These are phyloP conservation scores for Alternaria sp. DNA, from an alignment of 2,329 filamentous ascomycete genomes.

Conservation along the genomic window DNA sequence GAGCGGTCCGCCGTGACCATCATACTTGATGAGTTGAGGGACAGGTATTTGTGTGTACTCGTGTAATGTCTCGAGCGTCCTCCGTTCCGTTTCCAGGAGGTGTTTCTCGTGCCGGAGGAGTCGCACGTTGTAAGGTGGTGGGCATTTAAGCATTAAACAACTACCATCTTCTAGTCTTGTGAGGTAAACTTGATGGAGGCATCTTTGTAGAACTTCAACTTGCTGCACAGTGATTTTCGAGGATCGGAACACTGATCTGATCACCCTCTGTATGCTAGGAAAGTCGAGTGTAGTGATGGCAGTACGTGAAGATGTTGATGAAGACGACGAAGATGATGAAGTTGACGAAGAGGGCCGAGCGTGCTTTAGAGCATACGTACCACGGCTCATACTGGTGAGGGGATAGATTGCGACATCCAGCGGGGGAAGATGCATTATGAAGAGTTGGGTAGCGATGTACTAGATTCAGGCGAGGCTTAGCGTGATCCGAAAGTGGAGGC, in stretches of 20 bases:
- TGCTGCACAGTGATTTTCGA: conserved; percentile 44
- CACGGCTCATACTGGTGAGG: conserved; percentile 47
- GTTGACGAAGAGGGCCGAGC: conserved; percentile 33
- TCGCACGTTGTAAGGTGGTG: conserved; percentile 48
- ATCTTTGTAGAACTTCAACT: conserved; percentile 45
- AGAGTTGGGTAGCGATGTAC: conserved; percentile 16
- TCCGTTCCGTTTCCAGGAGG: conserved; percentile 51
- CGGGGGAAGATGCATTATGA: conserved; percentile 50
- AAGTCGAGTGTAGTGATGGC: conserved; percentile 39
- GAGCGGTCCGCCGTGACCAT: conserved; percentile 37
- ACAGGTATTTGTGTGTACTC: conserved; percentile 48
- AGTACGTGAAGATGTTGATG: conserved; percentile 33
- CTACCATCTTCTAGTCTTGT: conserved; percentile 50
- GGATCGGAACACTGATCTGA: conserved; percentile 43
- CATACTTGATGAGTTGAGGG: conserved; percentile 52
- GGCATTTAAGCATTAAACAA: conserved; percentile 53
- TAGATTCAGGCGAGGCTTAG: conserved; percentile 26
- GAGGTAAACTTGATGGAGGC: conserved; percentile 54
- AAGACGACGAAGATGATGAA: conserved; percentile 39
- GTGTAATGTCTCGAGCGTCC: conserved; percentile 49
- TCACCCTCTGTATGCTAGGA: conserved; percentile 44
- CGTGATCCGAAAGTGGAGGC: conserved; percentile 21
- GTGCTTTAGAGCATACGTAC: conserved; percentile 33
- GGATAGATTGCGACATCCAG: conserved; percentile 45
- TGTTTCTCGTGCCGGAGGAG: conserved; percentile 56